phyloP scores from a whole-genome alignment of 2,329 filamentous ascomycete species.

The Acrodontium crateriforme region DNA sequence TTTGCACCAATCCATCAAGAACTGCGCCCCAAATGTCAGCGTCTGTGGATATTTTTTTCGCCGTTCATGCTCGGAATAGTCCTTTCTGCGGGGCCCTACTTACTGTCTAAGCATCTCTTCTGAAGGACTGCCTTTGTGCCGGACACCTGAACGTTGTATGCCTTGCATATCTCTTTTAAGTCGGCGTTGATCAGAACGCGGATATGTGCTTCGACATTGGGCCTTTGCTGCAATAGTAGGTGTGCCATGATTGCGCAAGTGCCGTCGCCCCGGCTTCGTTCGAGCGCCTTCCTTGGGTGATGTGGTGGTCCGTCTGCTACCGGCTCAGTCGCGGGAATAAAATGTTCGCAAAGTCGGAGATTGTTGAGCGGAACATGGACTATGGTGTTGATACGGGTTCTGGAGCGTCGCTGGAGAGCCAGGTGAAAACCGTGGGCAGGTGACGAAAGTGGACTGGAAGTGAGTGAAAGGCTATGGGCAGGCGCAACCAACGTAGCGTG shows the following conservation, averaged over 20 bases:
- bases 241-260: too few species aligned
- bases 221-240: conserved; percentile 27
- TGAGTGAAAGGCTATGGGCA: conserved; percentile 4
- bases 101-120: conserved; percentile 61
- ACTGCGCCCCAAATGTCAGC: conserved; percentile 18
- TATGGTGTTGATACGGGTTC: too few species aligned
- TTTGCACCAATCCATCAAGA: conserved; percentile 22
- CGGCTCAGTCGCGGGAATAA: too few species aligned
- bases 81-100: conserved; percentile 5
- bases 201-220: conserved; percentile 15
- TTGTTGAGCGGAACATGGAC: too few species aligned
- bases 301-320: too few species aligned
- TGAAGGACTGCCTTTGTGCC: conserved; percentile 80
- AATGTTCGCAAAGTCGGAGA: too few species aligned
- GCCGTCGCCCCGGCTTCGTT: too few species aligned
- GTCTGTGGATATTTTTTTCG: conserved; percentile 1
- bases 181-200: conserved; percentile 49
- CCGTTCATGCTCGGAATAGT: background rate
- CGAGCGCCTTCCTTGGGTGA: too few species aligned
- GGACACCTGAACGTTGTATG: conserved; percentile 60
- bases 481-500: too few species aligned
- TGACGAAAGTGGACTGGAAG: background rate
- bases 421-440: too few species aligned
- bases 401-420: too few species aligned
- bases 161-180: conserved; percentile 61